These are phyloP conservation scores for Auricularia sp. DNA, from an alignment of 768 basidiomycete species.

Conservation along the genomic window DNA sequence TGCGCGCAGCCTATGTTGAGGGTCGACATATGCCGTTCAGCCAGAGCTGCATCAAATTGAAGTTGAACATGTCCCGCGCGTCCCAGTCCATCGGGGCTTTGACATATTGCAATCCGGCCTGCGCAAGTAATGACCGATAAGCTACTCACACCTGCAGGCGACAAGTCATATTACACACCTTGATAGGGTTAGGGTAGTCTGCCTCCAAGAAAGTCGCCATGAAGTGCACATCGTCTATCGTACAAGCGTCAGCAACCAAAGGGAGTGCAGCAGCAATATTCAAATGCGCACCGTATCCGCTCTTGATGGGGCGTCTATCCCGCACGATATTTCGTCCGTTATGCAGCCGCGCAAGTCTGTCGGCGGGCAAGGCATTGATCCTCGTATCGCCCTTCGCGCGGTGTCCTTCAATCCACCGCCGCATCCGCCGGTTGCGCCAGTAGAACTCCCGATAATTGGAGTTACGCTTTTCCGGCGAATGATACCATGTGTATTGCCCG, in stretches of 20 bases:
- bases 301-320: background rate
- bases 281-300: background rate
- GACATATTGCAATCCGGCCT: background rate
- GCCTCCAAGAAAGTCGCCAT: constrained; percentile 1
- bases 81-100: background rate
- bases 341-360: background rate
- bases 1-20: background rate
- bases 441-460: constrained; percentile 1
- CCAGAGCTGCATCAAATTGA: constrained; percentile 2
- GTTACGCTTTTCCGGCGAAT: background rate
- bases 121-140: background rate
- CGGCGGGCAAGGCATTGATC: background rate
- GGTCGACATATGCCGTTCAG: constrained; percentile 1
- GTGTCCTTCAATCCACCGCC: background rate
- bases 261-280: background rate
- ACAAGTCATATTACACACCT: background rate
- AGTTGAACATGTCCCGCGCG: constrained; percentile 1
- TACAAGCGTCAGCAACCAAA: background rate
- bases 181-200: background rate
- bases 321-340: background rate
- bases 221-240: constrained; percentile 1
- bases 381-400: background rate
- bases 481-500: background rate
- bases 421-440: constrained; percentile 1
- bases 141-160: background rate